Evolutionary conservation across 371 early-diverging fungal genomes (phyloP).

Genomic region (Syncephalastrum monosporum): DNA sequence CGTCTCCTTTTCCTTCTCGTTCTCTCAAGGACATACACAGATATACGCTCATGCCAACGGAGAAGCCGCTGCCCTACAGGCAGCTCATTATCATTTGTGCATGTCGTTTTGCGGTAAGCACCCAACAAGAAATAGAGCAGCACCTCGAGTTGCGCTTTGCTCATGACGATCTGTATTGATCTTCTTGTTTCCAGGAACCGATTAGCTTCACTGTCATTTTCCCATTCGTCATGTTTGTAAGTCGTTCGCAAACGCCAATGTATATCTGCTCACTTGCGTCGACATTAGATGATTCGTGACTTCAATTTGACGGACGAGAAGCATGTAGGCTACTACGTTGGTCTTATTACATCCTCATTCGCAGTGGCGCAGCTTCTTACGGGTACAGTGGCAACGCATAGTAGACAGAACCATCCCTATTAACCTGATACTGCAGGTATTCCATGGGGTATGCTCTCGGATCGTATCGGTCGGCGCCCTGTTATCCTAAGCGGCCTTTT

Average conservation of each 20-base stretch:
- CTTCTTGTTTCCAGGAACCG: constrained; percentile 56
- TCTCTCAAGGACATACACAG: too few relatives aligned
- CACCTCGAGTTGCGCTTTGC: too few relatives aligned
- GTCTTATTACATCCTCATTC: constrained; percentile 64
- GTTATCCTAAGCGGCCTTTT: constrained; percentile 80
- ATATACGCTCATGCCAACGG: not conserved
- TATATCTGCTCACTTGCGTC: too few relatives aligned
- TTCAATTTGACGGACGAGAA: constrained; percentile 56
- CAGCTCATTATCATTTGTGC: constrained; percentile 57
- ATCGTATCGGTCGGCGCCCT: constrained; percentile 71
- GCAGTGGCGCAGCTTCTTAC: constrained; percentile 62
- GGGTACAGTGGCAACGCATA: constrained; percentile 25
- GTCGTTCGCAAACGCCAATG: not conserved
- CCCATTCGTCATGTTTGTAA: constrained; percentile 51
- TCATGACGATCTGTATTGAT: not conserved
- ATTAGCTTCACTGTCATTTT: constrained; percentile 63
- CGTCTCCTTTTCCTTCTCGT: too few relatives aligned
- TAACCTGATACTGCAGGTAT: constrained; percentile 21
- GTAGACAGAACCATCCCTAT: not conserved
- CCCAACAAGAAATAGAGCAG: not conserved
- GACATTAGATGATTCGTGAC: constrained; percentile 55
- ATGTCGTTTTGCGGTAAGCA: constrained; percentile 46
- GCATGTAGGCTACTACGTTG: constrained; percentile 67
- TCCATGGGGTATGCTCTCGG: constrained; percentile 69
- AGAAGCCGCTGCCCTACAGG: constrained; percentile 52